phyloP scores from a whole-genome alignment of 768 basidiomycete species.

The Suillus variegatus region DNA sequence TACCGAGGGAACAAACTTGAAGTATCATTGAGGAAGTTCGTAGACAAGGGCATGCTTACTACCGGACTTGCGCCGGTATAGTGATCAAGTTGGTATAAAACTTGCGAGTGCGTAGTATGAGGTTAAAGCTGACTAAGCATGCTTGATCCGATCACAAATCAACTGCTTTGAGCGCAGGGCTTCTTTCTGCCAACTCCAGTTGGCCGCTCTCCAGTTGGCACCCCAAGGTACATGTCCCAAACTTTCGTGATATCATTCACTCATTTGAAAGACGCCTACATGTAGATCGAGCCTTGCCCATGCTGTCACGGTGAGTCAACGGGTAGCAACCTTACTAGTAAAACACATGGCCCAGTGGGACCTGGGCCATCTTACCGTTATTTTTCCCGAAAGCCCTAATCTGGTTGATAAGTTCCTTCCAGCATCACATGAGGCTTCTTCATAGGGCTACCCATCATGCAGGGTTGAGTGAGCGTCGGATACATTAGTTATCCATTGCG shows the following conservation, averaged over 20 bases:
- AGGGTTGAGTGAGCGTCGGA: conserved; percentile 40
- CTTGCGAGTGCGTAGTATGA: too few species aligned
- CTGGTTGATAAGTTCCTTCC: conserved; percentile 55
- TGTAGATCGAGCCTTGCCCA: conserved; percentile 65
- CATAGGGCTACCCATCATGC: not conserved
- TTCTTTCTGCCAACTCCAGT: too few species aligned
- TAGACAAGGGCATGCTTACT: not conserved
- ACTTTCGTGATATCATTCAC: conserved; percentile 66
- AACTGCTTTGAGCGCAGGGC: too few species aligned
- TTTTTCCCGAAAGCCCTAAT: conserved; percentile 71
- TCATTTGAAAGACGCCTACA: conserved; percentile 68
- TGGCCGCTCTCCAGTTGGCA: not conserved
- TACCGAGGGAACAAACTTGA: too few species aligned
- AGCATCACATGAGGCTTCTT: conserved; percentile 9
- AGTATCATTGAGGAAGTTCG: not conserved
- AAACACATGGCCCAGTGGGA: conserved; percentile 56
- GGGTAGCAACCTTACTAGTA: conserved; percentile 67
- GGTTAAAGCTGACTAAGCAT: not conserved
- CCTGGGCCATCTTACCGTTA: conserved; percentile 74
- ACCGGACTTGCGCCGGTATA: too few species aligned
- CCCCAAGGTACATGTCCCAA: conserved; percentile 45
- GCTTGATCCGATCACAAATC: not conserved
- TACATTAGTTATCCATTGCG: conserved; percentile 6
- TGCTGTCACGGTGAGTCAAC: conserved; percentile 48
- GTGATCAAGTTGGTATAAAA: too few species aligned